Evolutionary conservation across 306 rosid genomes (phyloP).

Genomic region (Chamaecrista fasciculata): DNA sequence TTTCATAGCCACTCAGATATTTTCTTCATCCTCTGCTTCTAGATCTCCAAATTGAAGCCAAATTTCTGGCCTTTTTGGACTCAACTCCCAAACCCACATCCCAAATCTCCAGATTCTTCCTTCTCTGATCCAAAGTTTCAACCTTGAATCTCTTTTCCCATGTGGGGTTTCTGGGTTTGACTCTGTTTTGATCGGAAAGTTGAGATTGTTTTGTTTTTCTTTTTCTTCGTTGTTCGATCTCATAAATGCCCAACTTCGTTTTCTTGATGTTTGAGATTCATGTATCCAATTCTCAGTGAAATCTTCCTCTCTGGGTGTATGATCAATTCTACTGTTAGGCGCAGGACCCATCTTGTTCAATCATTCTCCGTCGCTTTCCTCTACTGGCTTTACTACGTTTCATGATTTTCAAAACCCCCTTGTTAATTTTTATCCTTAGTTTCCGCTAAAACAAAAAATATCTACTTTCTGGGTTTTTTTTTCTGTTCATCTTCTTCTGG

Average conservation of each 20-base stretch:
- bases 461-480: conserved; percentile 10
- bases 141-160: conserved; percentile 6
- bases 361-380: conserved; percentile 79
- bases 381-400: conserved; percentile 65
- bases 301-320: conserved; percentile 51
- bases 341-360: conserved; percentile 72
- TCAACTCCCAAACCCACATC: neutral
- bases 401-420: conserved; percentile 36
- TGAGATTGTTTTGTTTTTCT: neutral
- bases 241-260: conserved; percentile 38
- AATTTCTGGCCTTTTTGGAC: neutral
- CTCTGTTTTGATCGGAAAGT: neutral
- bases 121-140: neutral
- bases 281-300: conserved; percentile 64
- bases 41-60: neutral
- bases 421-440: neutral
- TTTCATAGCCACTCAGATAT: neutral
- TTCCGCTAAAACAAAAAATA: neutral
- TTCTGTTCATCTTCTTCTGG: conserved; percentile 19
- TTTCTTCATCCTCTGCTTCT: neutral
- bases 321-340: conserved; percentile 56
- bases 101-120: neutral
- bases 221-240: no score
- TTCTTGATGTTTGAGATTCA: conserved; percentile 66
- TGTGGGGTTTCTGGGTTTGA: neutral